These are phyloP conservation scores for Rhodotorula diobovata DNA, from an alignment of 768 basidiomycete genomes.

Conservation along the genomic window DNA sequence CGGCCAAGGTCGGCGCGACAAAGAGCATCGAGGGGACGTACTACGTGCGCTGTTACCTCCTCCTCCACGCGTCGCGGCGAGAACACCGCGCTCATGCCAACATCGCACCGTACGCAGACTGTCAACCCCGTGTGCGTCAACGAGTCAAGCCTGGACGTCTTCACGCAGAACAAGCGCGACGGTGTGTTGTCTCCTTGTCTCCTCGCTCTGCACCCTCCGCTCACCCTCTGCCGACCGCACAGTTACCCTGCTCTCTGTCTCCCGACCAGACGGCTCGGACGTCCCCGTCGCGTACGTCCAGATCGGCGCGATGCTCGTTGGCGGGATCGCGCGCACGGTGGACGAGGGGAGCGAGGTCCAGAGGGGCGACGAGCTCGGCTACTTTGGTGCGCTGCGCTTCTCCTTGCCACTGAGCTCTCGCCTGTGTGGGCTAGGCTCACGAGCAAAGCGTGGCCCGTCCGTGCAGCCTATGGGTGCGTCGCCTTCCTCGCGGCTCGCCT, in stretches of 20 bases:
- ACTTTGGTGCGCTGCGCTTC: slow-evolving; percentile 52
- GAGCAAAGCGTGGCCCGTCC: too few species aligned
- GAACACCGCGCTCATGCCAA: too few species aligned
- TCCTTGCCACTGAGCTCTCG: too few species aligned
- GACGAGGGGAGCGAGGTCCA: slow-evolving; percentile 69
- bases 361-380: slow-evolving; percentile 72
- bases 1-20: slow-evolving; percentile 75
- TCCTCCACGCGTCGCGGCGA: too few species aligned
- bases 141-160: slow-evolving; percentile 35
- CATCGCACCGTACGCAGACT: too few species aligned
- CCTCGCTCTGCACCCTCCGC: not conserved
- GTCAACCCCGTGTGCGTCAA: slow-evolving; percentile 49
- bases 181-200: not conserved
- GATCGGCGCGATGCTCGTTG: slow-evolving; percentile 80
- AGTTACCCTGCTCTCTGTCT: slow-evolving; percentile 16
- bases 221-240: not conserved
- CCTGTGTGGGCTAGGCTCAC: not conserved
- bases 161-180: slow-evolving; percentile 34
- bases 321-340: slow-evolving; percentile 84
- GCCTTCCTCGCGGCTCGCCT: not conserved
- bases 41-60: slow-evolving; percentile 31
- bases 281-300: slow-evolving; percentile 21
- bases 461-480: not conserved
- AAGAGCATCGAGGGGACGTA: slow-evolving; percentile 81
- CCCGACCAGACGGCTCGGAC: not conserved